Conservation (phyloP, 495 filamentous ascomycete genomes). For the Lophiotrema nucula region DNA sequence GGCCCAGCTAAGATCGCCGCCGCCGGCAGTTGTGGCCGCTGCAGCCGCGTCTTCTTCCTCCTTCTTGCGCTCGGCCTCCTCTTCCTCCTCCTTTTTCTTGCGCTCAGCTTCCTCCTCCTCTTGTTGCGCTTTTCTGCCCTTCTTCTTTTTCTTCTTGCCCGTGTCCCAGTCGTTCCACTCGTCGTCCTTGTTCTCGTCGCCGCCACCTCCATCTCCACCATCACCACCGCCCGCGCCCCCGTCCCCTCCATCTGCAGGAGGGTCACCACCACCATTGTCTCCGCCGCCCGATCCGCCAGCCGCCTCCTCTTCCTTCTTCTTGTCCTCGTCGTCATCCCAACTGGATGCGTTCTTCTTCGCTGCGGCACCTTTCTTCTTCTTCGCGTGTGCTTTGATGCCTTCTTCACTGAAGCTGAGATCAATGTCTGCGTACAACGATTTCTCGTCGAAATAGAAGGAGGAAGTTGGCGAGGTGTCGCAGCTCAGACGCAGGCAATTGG, state of each 20-base stretch:
- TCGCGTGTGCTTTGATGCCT: constrained; percentile 30
- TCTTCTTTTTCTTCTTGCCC: constrained; percentile 37
- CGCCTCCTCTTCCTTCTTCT: constrained; percentile 48
- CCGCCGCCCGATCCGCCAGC: constrained; percentile 35
- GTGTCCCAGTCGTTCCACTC: constrained; percentile 36
- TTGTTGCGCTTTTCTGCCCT: constrained; percentile 34
- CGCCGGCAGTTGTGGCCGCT: constrained; percentile 24
- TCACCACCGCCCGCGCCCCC: constrained; percentile 35
- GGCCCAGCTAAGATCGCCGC: constrained; percentile 26
- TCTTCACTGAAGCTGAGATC: constrained; percentile 31
- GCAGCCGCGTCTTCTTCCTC: constrained; percentile 43
- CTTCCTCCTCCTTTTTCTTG: constrained; percentile 36
- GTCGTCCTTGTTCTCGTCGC: constrained; percentile 38
- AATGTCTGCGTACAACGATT: constrained; percentile 23
- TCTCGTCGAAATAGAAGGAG: constrained; percentile 31
- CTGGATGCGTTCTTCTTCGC: constrained; percentile 16
- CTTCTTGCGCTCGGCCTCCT: constrained; percentile 40
- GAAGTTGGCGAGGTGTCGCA: constrained; percentile 26
- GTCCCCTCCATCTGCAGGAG: constrained; percentile 33
- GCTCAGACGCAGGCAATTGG: constrained; percentile 31
- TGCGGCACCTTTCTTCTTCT: constrained; percentile 38
- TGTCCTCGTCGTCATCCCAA: constrained; percentile 42
- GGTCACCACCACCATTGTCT: constrained; percentile 41
- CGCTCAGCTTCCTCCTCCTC: constrained; percentile 40
- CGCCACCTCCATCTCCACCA: constrained; percentile 43